Percentiles rank a stretch among this genome's conserved stretches.
These are phyloP conservation scores for Cystofilobasidium ferigula DNA, from an alignment of 768 basidiomycete genomes.

Conservation along the genomic window DNA sequence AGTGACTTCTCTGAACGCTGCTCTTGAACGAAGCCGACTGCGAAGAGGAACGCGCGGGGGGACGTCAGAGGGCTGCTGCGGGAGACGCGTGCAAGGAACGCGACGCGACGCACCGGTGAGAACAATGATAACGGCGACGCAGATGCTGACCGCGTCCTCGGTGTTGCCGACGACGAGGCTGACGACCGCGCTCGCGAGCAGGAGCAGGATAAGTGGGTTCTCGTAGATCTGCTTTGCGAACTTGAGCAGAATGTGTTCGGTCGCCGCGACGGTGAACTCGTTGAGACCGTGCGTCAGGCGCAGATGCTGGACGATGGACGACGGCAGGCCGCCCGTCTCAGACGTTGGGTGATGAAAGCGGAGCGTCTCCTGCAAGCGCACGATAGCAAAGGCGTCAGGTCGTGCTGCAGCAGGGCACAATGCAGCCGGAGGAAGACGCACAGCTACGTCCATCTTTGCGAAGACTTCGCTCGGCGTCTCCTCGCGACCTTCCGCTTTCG, in stretches of 20 bases:
- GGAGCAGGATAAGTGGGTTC: constrained; percentile 75
- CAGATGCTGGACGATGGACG: constrained; percentile 52
- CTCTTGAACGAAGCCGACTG: constrained; percentile 90
- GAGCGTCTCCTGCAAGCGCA: constrained; percentile 2
- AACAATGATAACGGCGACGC: constrained; percentile 85
- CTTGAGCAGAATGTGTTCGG: constrained; percentile 70
- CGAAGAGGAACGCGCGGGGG: too few species aligned
- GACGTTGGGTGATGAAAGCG: background rate
- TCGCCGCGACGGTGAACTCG: constrained; percentile 74
- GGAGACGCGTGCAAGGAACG: background rate
- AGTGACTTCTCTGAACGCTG: constrained; percentile 85
- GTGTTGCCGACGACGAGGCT: constrained; percentile 86
- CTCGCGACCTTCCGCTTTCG: background rate
- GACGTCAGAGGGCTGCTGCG: background rate
- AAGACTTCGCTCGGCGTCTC: constrained; percentile 37
- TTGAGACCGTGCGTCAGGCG: constrained; percentile 71
- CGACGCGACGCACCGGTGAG: constrained; percentile 62
- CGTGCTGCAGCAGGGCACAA: background rate
- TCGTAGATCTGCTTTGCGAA: constrained; percentile 93
- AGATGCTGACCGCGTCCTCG: constrained; percentile 88
- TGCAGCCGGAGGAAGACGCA: constrained; percentile 22
- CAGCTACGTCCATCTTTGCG: constrained; percentile 34
- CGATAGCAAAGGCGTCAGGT: too few species aligned
- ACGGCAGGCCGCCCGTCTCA: constrained; percentile 47
- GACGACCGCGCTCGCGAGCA: constrained; percentile 78